Percentiles rank a stretch among this genome's conserved stretches.
Conservation (phyloP, 352 stramenopile genomes). For the Phytophthora podocarpi region DNA sequence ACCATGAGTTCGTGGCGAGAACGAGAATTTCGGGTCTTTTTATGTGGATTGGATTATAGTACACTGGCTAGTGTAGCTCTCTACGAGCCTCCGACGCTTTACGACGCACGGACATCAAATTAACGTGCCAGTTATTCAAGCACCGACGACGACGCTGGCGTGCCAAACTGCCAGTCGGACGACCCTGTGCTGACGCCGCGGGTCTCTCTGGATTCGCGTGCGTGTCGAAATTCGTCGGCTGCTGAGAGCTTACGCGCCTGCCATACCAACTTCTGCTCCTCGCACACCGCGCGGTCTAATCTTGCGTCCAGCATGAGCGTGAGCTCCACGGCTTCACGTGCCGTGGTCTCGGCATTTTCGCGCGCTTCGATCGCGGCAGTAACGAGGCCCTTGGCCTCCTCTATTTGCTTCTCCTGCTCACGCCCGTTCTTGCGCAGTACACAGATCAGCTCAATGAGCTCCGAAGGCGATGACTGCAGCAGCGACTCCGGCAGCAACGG, state of each 20-base stretch:
- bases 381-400: constrained; percentile 75
- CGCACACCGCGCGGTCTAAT: constrained; percentile 65
- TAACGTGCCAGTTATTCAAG: constrained; percentile 18
- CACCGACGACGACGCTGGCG: constrained; percentile 27
- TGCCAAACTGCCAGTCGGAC: constrained; percentile 32
- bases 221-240: constrained; percentile 28
- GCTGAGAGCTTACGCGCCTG: constrained; percentile 28
- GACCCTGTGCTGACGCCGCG: constrained; percentile 19
- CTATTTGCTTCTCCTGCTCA: constrained; percentile 76
- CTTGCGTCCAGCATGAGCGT: constrained; percentile 72
- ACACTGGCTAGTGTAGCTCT: constrained; percentile 36
- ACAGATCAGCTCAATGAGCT: constrained; percentile 75
- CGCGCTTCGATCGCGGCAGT: constrained; percentile 78
- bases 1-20: no score
- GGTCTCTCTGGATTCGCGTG: constrained; percentile 14
- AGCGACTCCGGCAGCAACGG: constrained; percentile 62
- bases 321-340: constrained; percentile 74
- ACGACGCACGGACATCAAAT: constrained; percentile 28
- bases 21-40: no score
- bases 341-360: constrained; percentile 74
- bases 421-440: constrained; percentile 72
- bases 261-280: constrained; percentile 32
- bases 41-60: constrained; percentile 36
- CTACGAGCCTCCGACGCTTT: constrained; percentile 34
- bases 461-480: constrained; percentile 47